Base-by-base conservation (phyloP, 495 filamentous ascomycete species). In the Aspergillus bertholletiae region DNA sequence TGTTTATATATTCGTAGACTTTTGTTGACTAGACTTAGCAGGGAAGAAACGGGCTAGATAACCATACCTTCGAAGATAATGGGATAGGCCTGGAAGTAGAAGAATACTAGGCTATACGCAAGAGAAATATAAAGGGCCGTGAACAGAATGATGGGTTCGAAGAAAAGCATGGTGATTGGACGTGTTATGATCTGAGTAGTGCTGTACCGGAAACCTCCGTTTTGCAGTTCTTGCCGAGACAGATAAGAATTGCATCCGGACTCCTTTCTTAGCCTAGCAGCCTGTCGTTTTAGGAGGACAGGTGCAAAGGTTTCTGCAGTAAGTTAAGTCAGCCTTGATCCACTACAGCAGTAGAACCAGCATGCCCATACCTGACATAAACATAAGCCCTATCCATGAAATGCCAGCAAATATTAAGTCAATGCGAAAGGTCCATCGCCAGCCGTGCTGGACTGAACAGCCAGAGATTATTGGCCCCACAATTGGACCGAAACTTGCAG, bases 101-200 rank as follows among this genome's bases (percentile, higher is more conserved):
- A 73, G 47, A 69, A 90, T 57, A 92, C 89, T 35, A 92, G 84
- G n/a, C 80, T 81, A 63, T 90, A 91, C 13, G 83, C 77, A 3
- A 89, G 68, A 0, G 85, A 77, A 2, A 90, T 76, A 66, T 89
- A 92, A 9, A 89, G 67, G 34, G 85, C 88, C 0, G 77, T 83
- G 27, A 84, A 85, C 13, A 82, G 71, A 12, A 92, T 81, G 27
- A 90, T 79, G 1, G 84, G 79, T 62, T 91, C 88, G 27, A 64
- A 69, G 6, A 72, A 23, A 7, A 78, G 57, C 69, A 80, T 75
- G 1, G 70, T 64, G 1, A 83, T 51, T 22, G 80, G 80, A 2
- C 80, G 68, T 8, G 72, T 76, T n/a, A 82, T 64, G 1, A 72
- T 75, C n/a, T 78, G 67, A 2, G 63, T 64, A 3, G 67, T 63